These are phyloP conservation scores for Saccharomyces eubayanus DNA, from an alignment of 805 yeast species.

Conservation along the genomic window DNA sequence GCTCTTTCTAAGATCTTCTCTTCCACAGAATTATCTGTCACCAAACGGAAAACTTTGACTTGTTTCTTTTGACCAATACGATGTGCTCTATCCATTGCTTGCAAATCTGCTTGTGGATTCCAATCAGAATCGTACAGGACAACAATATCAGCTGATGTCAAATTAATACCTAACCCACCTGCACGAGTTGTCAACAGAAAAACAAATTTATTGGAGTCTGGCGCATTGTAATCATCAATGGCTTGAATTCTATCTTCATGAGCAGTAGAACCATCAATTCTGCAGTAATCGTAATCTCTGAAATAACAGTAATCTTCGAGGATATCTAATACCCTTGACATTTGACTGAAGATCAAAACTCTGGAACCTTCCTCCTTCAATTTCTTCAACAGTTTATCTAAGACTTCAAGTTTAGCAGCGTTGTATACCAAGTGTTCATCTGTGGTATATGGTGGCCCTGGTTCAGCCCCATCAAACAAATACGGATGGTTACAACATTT, in stretches of 20 bases:
- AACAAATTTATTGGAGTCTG: constrained; percentile 62
- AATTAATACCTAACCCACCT: constrained; percentile 81
- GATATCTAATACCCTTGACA: constrained; percentile 76
- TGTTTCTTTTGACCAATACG: constrained; percentile 83
- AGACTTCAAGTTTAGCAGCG: constrained; percentile 61
- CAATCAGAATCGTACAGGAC: constrained; percentile 73
- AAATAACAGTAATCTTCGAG: constrained; percentile 71
- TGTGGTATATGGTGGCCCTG: constrained; percentile 81
- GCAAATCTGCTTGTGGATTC: constrained; percentile 86
- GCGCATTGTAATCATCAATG: constrained; percentile 73
- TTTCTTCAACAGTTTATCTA: constrained; percentile 58
- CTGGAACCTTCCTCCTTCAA: constrained; percentile 63
- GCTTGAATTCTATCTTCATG: constrained; percentile 68
- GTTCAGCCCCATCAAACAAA: constrained; percentile 79
- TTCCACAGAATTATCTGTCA: constrained; percentile 77
- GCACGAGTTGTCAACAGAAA: constrained; percentile 77
- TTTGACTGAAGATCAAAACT: constrained; percentile 72
- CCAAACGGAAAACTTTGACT: constrained; percentile 67
- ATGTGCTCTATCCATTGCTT: constrained; percentile 86
- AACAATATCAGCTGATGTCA: constrained; percentile 74
- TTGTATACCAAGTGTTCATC: constrained; percentile 75
- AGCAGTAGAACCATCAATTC: constrained; percentile 79
- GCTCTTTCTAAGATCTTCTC: constrained; percentile 78
- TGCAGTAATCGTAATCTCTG: constrained; percentile 60
- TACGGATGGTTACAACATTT: constrained; percentile 84